Conservation (phyloP, 2,329 filamentous ascomycete species). For the Cyanodermella asteris region DNA sequence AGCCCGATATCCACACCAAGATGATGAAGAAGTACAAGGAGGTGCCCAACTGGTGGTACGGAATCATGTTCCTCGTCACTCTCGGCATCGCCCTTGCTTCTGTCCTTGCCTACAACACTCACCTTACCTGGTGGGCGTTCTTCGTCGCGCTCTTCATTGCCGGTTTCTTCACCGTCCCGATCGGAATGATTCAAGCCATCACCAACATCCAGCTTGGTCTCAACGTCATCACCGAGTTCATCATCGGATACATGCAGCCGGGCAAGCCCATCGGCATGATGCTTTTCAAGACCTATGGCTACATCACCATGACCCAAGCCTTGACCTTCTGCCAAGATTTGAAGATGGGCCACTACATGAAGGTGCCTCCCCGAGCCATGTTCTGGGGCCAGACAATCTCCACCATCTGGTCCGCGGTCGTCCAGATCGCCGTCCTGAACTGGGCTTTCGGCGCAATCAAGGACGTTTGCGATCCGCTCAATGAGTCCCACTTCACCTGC, state of each 20-base stretch:
- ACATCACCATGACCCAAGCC: slow-evolving; percentile 44
- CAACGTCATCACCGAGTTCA: slow-evolving; percentile 47
- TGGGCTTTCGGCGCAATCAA: slow-evolving; percentile 34
- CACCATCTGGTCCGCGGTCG: slow-evolving; percentile 25
- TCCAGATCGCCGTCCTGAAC: slow-evolving; percentile 24
- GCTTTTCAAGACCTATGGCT: slow-evolving; percentile 58
- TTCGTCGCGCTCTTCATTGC: slow-evolving; percentile 43
- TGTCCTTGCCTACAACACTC: slow-evolving; percentile 36
- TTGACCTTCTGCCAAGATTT: slow-evolving; percentile 44
- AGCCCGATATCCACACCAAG: slow-evolving; percentile 30
- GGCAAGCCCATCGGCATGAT: slow-evolving; percentile 52
- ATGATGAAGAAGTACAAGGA: slow-evolving; percentile 36
- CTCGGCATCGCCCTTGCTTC: slow-evolving; percentile 27
- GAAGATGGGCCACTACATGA: slow-evolving; percentile 50
- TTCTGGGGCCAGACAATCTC: slow-evolving; percentile 30
- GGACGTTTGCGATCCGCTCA: slow-evolving; percentile 38
- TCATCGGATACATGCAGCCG: slow-evolving; percentile 52
- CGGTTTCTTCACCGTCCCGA: slow-evolving; percentile 41
- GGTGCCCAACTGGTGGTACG: slow-evolving; percentile 37
- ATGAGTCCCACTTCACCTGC: slow-evolving; percentile 36
- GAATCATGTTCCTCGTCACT: slow-evolving; percentile 23
- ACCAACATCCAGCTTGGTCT: slow-evolving; percentile 44
- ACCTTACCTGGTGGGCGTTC: slow-evolving; percentile 52
- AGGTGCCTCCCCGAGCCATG: slow-evolving; percentile 25
- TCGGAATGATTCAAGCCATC: slow-evolving; percentile 49